phyloP scores from a whole-genome alignment of 345 rosid species.

The Populus euphratica region DNA sequence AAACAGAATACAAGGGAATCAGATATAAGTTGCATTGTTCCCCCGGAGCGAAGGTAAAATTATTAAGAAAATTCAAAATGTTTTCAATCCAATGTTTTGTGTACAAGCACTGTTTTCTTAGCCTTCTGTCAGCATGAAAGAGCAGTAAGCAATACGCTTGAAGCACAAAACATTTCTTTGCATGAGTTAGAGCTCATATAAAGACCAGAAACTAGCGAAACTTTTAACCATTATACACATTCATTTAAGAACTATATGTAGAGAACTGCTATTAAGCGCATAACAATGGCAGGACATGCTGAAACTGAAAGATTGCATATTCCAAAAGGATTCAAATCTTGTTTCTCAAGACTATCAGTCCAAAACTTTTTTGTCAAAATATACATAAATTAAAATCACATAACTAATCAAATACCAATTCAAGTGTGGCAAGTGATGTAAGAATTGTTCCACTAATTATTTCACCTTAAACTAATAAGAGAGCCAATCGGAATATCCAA shows the following conservation, averaged over 20 bases:
- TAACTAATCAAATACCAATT: neutral
- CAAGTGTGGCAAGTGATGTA: neutral
- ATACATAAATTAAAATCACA: too few relatives aligned
- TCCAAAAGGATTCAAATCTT: neutral
- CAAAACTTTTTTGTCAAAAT: too few relatives aligned
- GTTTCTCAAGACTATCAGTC: neutral
- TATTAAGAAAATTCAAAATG: too few relatives aligned
- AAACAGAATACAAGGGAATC: neutral
- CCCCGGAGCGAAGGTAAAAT: neutral
- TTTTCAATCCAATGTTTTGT: too few relatives aligned
- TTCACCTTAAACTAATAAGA: conserved; percentile 2
- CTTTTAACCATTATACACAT: neutral
- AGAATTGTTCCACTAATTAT: conserved; percentile 1
- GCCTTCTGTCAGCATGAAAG: neutral
- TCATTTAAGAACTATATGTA: too few relatives aligned
- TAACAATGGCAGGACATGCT: too few relatives aligned
- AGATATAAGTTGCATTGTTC: neutral
- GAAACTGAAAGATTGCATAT: neutral
- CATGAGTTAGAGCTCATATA: neutral
- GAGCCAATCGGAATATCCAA: neutral
- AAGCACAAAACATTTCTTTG: too few relatives aligned
- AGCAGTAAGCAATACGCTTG: neutral
- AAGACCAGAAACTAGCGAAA: neutral
- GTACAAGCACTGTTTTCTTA: neutral
- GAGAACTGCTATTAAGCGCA: too few relatives aligned